Conservation (phyloP, 2,329 filamentous ascomycete species). For the Alternaria triticina region DNA sequence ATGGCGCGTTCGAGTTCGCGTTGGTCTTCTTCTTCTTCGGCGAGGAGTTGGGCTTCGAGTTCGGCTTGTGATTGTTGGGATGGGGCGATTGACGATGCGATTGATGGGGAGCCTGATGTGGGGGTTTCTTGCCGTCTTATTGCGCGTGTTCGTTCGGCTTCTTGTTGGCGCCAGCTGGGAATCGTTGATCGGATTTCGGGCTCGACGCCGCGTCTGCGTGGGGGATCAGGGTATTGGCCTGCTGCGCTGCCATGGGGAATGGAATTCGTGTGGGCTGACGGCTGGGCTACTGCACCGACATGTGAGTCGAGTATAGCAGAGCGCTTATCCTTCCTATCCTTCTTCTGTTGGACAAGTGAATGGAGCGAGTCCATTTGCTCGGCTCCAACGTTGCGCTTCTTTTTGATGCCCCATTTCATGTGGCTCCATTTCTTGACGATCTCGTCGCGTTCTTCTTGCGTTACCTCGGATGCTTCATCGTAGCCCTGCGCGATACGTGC, state of each 20-base stretch:
- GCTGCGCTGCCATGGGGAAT: constrained; percentile 23
- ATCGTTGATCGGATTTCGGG: constrained; percentile 23
- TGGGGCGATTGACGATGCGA: constrained; percentile 4
- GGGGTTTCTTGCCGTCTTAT: constrained; percentile 27
- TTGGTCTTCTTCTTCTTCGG: constrained; percentile 53
- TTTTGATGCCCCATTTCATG: constrained; percentile 64
- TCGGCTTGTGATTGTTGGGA: constrained; percentile 14
- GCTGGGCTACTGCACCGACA: constrained; percentile 21
- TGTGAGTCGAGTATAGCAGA: constrained; percentile 32
- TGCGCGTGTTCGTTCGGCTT: constrained; percentile 17
- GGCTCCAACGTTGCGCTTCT: constrained; percentile 58
- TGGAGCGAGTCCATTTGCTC: constrained; percentile 59
- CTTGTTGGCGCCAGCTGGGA: constrained; percentile 20
- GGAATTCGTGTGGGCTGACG: constrained; percentile 18
- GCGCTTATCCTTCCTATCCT: constrained; percentile 43
- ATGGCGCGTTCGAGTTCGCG: constrained; percentile 76
- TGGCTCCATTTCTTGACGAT: constrained; percentile 71
- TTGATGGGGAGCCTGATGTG: constrained; percentile 30
- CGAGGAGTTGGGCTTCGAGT: constrained; percentile 28
- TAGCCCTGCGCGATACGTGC: constrained; percentile 78
- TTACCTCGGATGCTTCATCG: constrained; percentile 65
- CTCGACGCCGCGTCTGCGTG: constrained; percentile 11
- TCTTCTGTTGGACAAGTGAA: constrained; percentile 49
- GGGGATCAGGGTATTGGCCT: constrained; percentile 17
- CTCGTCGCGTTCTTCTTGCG: constrained; percentile 65